These are phyloP conservation scores for Prunus salicina DNA, from an alignment of 306 rosid species.

Conservation along the genomic window DNA sequence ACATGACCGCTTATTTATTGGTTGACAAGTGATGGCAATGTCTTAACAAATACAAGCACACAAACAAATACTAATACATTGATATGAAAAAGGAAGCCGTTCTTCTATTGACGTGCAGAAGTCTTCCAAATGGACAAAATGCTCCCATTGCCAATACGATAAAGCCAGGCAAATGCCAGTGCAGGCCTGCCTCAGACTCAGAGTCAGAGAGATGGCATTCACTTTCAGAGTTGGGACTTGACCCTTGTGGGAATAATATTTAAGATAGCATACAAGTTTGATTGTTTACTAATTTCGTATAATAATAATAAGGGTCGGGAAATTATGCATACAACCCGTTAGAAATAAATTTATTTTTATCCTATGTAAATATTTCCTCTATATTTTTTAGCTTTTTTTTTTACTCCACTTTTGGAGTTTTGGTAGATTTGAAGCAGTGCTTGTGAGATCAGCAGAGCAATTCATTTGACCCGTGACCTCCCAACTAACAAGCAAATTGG, in stretches of 20 bases:
- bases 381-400: not conserved
- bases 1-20: too few species aligned
- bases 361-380: too few species aligned
- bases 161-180: not conserved
- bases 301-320: too few species aligned
- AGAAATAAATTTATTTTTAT: too few species aligned
- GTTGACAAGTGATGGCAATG: not conserved
- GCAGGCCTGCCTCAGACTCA: not conserved
- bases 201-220: not conserved
- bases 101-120: not conserved
- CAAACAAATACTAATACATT: not conserved
- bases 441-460: too few species aligned
- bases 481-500: not conserved
- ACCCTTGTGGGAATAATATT: not conserved
- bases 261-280: too few species aligned
- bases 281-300: too few species aligned
- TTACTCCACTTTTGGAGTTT: not conserved
- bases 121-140: not conserved
- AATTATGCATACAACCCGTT: too few species aligned
- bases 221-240: not conserved
- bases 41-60: not conserved
- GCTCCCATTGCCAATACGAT: not conserved
- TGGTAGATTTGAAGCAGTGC: too few species aligned
- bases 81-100: not conserved
- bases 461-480: not conserved